Evolutionary conservation across 139 green algal species (phyloP).

Genomic region (Deuterostichococcus epilithicus): DNA sequence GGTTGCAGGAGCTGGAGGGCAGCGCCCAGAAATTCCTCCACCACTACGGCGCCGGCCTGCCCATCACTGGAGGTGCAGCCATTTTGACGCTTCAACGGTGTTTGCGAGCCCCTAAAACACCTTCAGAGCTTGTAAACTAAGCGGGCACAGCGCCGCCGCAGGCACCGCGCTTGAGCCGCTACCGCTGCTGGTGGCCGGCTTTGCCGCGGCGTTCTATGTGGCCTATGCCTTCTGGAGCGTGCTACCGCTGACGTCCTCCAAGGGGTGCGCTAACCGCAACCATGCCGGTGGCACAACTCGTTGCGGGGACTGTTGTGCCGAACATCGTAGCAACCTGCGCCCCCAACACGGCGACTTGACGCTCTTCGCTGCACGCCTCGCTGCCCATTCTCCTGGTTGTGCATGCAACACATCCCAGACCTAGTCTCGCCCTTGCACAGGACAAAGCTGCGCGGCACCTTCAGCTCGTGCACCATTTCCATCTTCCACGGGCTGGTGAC

Average conservation of each 20-base stretch:
- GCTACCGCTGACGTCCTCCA: neutral
- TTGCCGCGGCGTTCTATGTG: neutral
- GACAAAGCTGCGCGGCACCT: neutral
- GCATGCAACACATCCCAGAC: no score
- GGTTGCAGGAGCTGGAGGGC: neutral
- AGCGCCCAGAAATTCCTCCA: neutral
- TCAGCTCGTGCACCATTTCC: conserved; percentile 12
- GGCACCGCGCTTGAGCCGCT: neutral
- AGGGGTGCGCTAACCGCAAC: neutral
- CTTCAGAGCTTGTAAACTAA: no score
- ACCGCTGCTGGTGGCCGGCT: neutral
- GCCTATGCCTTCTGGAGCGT: neutral
- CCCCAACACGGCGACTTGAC: no score
- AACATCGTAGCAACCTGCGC: no score
- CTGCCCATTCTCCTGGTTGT: no score
- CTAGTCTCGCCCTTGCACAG: neutral
- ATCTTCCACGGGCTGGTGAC: conserved; percentile 4
- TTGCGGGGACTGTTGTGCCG: no score
- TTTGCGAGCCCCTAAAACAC: no score
- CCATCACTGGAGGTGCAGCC: neutral
- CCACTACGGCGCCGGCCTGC: neutral
- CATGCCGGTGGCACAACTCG: no score
- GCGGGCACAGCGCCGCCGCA: neutral
- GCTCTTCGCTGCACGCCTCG: no score
- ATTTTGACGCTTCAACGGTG: no score